Evolutionary conservation across 768 basidiomycete genomes (phyloP).

Genomic region (Suillus clintonianus): DNA sequence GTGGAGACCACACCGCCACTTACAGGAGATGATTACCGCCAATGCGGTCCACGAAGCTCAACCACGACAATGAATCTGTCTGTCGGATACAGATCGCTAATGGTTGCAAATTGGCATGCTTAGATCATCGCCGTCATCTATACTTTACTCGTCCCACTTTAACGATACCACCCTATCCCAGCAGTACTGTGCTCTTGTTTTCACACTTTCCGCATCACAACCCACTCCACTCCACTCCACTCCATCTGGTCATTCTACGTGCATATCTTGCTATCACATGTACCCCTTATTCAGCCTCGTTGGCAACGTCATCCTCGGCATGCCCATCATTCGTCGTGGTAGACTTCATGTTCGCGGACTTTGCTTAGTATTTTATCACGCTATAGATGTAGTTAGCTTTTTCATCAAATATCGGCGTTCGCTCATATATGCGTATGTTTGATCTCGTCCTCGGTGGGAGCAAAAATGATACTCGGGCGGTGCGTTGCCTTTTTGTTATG

Average conservation of each 20-base stretch:
- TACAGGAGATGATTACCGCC: constrained; percentile 8
- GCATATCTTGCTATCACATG: constrained; percentile 34
- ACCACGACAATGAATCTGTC: constrained; percentile 5
- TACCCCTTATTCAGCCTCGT: constrained; percentile 24
- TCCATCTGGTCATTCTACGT: constrained; percentile 18
- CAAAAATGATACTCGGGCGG: neutral
- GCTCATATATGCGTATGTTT: neutral
- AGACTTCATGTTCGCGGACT: constrained; percentile 2
- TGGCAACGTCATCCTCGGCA: constrained; percentile 3
- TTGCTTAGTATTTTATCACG: constrained; percentile 20
- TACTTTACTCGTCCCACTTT: constrained; percentile 27
- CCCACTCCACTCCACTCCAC: constrained; percentile 13
- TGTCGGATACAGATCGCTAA: constrained; percentile 14
- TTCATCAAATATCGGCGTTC: constrained; percentile 7
- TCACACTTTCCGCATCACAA: constrained; percentile 12
- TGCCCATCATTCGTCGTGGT: constrained; percentile 6
- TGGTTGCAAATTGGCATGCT: constrained; percentile 15
- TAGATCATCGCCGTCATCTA: constrained; percentile 21
- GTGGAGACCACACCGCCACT: neutral
- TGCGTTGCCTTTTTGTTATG: neutral
- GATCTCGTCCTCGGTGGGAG: neutral
- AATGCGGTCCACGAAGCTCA: constrained; percentile 8
- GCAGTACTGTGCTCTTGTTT: constrained; percentile 7
- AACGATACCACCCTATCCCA: constrained; percentile 29
- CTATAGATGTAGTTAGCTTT: constrained; percentile 26